Evolutionary conservation across 148 eudicot genomes (phyloP), one percentile per base, ranked within the genome.

Genomic region (Polygonum aviculare): DNA sequence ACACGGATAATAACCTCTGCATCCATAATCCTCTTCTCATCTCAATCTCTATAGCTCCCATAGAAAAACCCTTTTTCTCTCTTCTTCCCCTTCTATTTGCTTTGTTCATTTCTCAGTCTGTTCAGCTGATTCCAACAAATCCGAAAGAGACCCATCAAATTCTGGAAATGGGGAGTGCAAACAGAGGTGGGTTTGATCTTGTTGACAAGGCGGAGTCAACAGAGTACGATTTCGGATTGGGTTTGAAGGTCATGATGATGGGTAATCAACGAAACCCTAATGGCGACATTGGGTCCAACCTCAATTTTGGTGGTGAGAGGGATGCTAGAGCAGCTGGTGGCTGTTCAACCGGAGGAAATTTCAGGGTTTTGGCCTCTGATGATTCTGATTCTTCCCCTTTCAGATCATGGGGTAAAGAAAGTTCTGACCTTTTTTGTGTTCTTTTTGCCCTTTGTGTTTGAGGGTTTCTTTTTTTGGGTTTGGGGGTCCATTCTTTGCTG

Each of bases 361-460:
- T 45, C 15, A 33, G 75, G 52, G 38, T 15, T 4, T 3, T 71
- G 2, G 45, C 74, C 21, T 0, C 33, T 21, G 12, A 57, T 7
- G 63, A 62, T 19, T 72, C 74, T 22, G 54, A 72, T 72, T 72
- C 47, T 16, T 70, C 54, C 51, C 45, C 74, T 72, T 72, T 72
- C 38, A 49, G 3, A 26, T 73, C 75, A 44, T 73, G 75, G 75
- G 75, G 75, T 73, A 73, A 72, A 41, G 7, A 67, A 67, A 67
- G 72, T 3, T 67, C 72, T 35, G 19, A 67, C 72, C 72, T 67
- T 67, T 67, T 5, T 57, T 2, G 3, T 1, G 16, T 51, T 51
- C 57, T 19, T 51, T 11, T 62, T 26, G 39, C 36, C 36, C 14
- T 19, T 67, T 67, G 44, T 12, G 71, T 11, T 67, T 67, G 71